A percentile compares a stretch with the other conserved stretches of the same genome.
Evolutionary conservation across 1,284 basidiomycete genomes (phyloP).

Genomic region (Cutaneotrichosporon cutaneum): DNA sequence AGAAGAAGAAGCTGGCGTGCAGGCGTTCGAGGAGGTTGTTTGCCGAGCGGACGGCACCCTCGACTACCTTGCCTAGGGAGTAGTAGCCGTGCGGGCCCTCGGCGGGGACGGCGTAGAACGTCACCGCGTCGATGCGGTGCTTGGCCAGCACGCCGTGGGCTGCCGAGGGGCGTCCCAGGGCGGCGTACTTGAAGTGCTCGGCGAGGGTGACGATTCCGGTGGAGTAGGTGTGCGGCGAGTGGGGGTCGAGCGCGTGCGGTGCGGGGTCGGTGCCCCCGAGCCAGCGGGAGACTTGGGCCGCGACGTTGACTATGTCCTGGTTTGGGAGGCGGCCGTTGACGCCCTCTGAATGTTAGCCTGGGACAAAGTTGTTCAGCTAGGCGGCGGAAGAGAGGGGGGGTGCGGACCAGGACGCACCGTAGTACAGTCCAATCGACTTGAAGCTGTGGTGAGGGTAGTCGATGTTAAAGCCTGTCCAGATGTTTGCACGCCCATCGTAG

Average conservation of each 20-base stretch:
- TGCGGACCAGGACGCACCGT: slow-evolving; percentile 60
- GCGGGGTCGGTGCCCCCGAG: slow-evolving; percentile 70
- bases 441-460: slow-evolving; percentile 98
- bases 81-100: slow-evolving; percentile 92
- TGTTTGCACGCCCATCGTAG: slow-evolving; percentile 78
- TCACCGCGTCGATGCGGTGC: slow-evolving; percentile 92
- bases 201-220: slow-evolving; percentile 38
- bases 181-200: slow-evolving; percentile 45
- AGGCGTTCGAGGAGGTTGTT: slow-evolving; percentile 92
- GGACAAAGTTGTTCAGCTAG: neutral
- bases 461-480: slow-evolving; percentile 92
- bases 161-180: slow-evolving; percentile 49
- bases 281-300: slow-evolving; percentile 69
- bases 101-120: slow-evolving; percentile 82
- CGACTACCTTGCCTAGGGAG: slow-evolving; percentile 80
- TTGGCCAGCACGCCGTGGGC: slow-evolving; percentile 55
- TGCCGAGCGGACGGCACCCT: slow-evolving; percentile 79
- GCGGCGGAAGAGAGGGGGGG: neutral
- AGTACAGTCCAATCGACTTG: slow-evolving; percentile 85
- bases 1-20: slow-evolving; percentile 95
- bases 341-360: slow-evolving; percentile 65
- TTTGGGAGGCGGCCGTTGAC: slow-evolving; percentile 93
- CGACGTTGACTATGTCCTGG: slow-evolving; percentile 87
- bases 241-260: slow-evolving; percentile 66
- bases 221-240: slow-evolving; percentile 16